Base-by-base conservation (phyloP, 2,329 filamentous ascomycete genomes). In the Colletotrichum truncatum region DNA sequence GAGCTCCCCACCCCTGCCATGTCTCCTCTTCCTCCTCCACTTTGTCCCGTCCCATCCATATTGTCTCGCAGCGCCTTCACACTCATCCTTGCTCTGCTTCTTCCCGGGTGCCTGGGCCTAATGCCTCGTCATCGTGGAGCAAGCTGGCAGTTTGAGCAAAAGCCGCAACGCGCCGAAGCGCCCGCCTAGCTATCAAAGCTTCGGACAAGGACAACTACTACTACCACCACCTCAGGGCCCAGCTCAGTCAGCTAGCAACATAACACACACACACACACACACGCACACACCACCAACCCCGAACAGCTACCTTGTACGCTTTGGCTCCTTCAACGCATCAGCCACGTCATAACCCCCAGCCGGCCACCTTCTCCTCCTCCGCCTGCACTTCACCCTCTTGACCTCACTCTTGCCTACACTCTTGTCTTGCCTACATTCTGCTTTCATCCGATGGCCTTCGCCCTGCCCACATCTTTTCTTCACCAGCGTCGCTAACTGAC, bases 331-430 rank as follows among this genome's bases (percentile, higher is more conserved):
- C 63, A 63, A 38, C 58, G 25, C 57, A 49, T 57, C 58, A 55
- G 63, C 63, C 63, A 64, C 51, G 63, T 66, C 63, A 66, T 66
- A 64, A 41, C 26, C 26, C 12, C 16, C 25, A 45, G 9, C 18
- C 32, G 21, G n/a, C 25, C 41, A 16, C 26, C 23, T 4, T 23
- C 57, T 39, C 14, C 14, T 43, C 48, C 41, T 26, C 28, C 39
- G 38, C 23, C 23, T 16, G 9, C 46, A 34, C 16, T 7, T 21
- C 7, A 28, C 11, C 32, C n/a, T n/a, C n/a, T n/a, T n/a, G n/a
- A n/a, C n/a, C n/a, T n/a, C n/a, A n/a, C n/a, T n/a, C n/a, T n/a
- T n/a, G n/a, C n/a, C n/a, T n/a, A n/a, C n/a, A n/a, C n/a, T n/a
- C n/a, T n/a, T n/a, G n/a, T n/a, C n/a, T n/a, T n/a, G n/a, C n/a